Evolutionary conservation across 2,329 filamentous ascomycete genomes (phyloP).

Genomic region (Sphaceloma murrayae): DNA sequence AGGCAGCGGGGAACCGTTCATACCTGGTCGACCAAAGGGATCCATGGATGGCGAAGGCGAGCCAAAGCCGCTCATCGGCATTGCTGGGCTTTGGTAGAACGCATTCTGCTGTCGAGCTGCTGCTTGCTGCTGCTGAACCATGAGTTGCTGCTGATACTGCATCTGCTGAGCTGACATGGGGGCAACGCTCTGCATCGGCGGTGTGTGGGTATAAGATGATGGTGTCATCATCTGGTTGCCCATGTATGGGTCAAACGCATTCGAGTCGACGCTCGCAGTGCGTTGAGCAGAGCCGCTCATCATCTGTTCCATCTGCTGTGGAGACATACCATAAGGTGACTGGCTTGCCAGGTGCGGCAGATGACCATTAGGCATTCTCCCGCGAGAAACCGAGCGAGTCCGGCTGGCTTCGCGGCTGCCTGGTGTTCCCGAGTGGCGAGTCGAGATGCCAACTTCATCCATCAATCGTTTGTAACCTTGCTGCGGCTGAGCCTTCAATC

Average conservation of each 20-base stretch:
- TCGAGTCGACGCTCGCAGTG: constrained; percentile 42
- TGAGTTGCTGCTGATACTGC: constrained; percentile 49
- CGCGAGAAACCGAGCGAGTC: constrained; percentile 28
- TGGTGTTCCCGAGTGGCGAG: constrained; percentile 35
- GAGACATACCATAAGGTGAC: constrained; percentile 25
- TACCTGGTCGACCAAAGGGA: constrained; percentile 32
- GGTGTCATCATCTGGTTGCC: constrained; percentile 28
- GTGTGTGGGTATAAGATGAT: constrained; percentile 31
- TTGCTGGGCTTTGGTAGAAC: constrained; percentile 25
- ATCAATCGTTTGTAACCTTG: constrained; percentile 98
- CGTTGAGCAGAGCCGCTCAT: constrained; percentile 34
- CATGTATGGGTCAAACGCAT: constrained; percentile 37
- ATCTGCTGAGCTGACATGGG: constrained; percentile 40
- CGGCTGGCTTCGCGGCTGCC: constrained; percentile 27
- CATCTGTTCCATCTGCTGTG: constrained; percentile 31
- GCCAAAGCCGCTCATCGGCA: constrained; percentile 25
- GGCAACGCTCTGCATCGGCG: constrained; percentile 32
- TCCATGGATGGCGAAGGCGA: constrained; percentile 31
- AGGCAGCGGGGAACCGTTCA: constrained; percentile 32
- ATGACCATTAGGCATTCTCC: constrained; percentile 27
- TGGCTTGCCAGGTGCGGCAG: constrained; percentile 28
- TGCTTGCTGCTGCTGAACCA: constrained; percentile 34
- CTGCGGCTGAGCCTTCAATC: constrained; percentile 83
- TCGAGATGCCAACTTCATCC: constrained; percentile 91
- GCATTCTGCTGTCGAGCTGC: constrained; percentile 24